These are phyloP conservation scores for Abrus precatorius DNA, from an alignment of 306 rosid species.

Conservation along the genomic window DNA sequence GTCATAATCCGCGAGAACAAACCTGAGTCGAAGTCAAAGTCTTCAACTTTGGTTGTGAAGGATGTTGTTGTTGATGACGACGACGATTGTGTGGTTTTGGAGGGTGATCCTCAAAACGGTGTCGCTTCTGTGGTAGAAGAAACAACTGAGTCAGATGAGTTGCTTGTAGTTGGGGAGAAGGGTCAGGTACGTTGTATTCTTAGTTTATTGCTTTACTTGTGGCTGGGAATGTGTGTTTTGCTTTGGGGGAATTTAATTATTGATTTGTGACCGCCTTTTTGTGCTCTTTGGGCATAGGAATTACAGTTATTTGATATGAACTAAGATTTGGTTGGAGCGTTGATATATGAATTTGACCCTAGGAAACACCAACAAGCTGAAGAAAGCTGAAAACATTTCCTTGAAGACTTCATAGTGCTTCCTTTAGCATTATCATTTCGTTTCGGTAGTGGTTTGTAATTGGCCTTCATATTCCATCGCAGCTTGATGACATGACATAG, in stretches of 20 bases:
- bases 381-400: constrained; percentile 24
- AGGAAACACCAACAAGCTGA: constrained; percentile 1
- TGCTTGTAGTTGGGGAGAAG: constrained; percentile 78
- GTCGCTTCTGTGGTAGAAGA: constrained; percentile 52
- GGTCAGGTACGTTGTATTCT: constrained; percentile 66
- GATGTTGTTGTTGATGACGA: constrained; percentile 55
- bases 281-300: constrained; percentile 23
- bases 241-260: not conserved
- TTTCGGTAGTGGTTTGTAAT: constrained; percentile 27
- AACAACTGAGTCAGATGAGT: constrained; percentile 64
- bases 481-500: constrained; percentile 29
- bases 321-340: constrained; percentile 10
- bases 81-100: constrained; percentile 82
- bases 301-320: constrained; percentile 2
- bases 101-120: constrained; percentile 70
- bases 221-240: not conserved
- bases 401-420: not conserved
- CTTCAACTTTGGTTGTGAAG: constrained; percentile 43
- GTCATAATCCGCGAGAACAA: constrained; percentile 59
- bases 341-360: not conserved
- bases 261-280: constrained; percentile 14
- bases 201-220: not conserved
- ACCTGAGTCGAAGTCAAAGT: constrained; percentile 51
- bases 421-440: constrained; percentile 6
- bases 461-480: constrained; percentile 11